phyloP scores from a whole-genome alignment of 768 basidiomycete species.

The Cystobasidium onofrii region DNA sequence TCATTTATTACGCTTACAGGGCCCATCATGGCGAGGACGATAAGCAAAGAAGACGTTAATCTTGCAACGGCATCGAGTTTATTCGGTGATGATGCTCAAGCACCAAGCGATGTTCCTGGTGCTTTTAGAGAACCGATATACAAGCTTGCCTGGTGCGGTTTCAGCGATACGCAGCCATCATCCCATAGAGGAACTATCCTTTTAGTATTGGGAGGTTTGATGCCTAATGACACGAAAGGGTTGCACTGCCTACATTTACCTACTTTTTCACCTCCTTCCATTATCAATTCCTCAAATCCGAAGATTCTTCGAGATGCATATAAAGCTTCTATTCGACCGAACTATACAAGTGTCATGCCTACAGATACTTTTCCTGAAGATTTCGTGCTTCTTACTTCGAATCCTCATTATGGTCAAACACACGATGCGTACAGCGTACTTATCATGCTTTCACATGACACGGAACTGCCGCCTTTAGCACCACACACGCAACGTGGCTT shows the following conservation, averaged over 20 bases:
- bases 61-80: conserved; percentile 48
- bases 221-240: conserved; percentile 54
- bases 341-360: conserved; percentile 50
- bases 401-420: conserved; percentile 60
- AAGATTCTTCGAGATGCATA: conserved; percentile 55
- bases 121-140: conserved; percentile 64
- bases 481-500: conserved; percentile 40
- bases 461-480: conserved; percentile 40
- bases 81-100: conserved; percentile 40
- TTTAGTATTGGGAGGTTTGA: conserved; percentile 67
- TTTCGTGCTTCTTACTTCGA: conserved; percentile 64
- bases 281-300: conserved; percentile 30
- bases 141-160: conserved; percentile 66
- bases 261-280: conserved; percentile 43
- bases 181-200: conserved; percentile 56
- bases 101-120: conserved; percentile 32
- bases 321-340: conserved; percentile 51
- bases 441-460: conserved; percentile 53
- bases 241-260: conserved; percentile 65
- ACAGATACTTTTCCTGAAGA: conserved; percentile 62
- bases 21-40: conserved; percentile 65
- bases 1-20: background rate
- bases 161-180: conserved; percentile 35
- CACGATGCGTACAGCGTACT: conserved; percentile 66
- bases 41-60: conserved; percentile 50